phyloP scores from a whole-genome alignment of 805 yeast genomes.

The Suhomyces kilbournensis region DNA sequence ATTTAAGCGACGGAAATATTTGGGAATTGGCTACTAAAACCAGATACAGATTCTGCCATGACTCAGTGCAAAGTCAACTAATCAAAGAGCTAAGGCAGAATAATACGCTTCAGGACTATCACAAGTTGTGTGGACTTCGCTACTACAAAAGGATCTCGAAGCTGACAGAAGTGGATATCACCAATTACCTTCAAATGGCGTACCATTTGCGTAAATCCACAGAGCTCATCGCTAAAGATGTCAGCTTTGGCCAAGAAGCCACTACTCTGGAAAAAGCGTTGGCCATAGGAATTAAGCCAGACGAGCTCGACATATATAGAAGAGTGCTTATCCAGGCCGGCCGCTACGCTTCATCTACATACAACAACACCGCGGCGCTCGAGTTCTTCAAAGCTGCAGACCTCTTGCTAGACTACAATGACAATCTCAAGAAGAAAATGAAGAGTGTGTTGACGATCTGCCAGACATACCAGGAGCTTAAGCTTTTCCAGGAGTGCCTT shows the following conservation, averaged over 20 bases:
- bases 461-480: conserved; percentile 26
- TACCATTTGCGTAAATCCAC: conserved; percentile 37
- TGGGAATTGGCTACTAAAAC: conserved; percentile 35
- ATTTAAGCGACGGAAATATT: conserved; percentile 26
- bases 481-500: conserved; percentile 34
- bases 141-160: conserved; percentile 22
- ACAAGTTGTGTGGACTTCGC: conserved; percentile 44
- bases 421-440: conserved; percentile 18
- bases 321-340: conserved; percentile 45
- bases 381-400: conserved; percentile 38
- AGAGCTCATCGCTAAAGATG: no score
- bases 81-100: conserved; percentile 20
- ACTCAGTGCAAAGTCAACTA: conserved; percentile 32
- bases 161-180: conserved; percentile 13
- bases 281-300: conserved; percentile 9
- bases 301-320: conserved; percentile 36
- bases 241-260: no score
- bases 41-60: conserved; percentile 41
- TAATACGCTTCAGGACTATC: conserved; percentile 28
- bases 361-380: conserved; percentile 40
- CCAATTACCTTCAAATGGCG: conserved; percentile 35
- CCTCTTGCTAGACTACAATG: conserved; percentile 15
- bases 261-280: background rate
- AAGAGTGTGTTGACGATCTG: conserved; percentile 29
- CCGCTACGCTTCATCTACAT: conserved; percentile 40